phyloP scores from a whole-genome alignment of 306 rosid genomes.

The Cotoneaster glaucophyllus region DNA sequence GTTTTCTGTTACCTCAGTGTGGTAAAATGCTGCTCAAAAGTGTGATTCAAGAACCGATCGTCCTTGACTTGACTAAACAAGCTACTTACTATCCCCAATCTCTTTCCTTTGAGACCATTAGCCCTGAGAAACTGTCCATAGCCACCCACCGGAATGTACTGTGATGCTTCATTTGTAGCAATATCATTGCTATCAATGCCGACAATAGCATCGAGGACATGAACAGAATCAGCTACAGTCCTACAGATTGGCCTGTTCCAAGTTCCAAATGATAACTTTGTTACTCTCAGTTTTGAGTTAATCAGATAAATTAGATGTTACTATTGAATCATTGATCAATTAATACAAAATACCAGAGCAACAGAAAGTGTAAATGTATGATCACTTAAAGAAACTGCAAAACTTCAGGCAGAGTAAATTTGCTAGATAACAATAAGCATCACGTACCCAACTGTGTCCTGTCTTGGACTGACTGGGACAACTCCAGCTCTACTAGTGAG shows the following conservation, averaged over 20 bases:
- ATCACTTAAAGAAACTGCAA: not conserved
- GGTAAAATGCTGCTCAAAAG: slow-evolving; percentile 29
- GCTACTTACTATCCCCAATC: slow-evolving; percentile 39
- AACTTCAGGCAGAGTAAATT: not conserved
- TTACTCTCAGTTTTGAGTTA: not conserved
- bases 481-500: slow-evolving; percentile 75
- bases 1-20: slow-evolving; percentile 47
- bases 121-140: slow-evolving; percentile 45
- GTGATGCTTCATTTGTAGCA: slow-evolving; percentile 38
- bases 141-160: slow-evolving; percentile 46
- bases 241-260: slow-evolving; percentile 52
- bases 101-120: slow-evolving; percentile 55
- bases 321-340: not conserved
- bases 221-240: slow-evolving; percentile 60
- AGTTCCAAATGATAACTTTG: not conserved
- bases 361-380: not conserved
- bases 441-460: slow-evolving; percentile 61
- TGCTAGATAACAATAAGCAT: not conserved
- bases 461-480: slow-evolving; percentile 51
- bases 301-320: not conserved
- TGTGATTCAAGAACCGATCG: slow-evolving; percentile 11
- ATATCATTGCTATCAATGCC: slow-evolving; percentile 37
- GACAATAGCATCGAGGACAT: slow-evolving; percentile 43
- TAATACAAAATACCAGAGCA: not conserved
- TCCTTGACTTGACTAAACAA: slow-evolving; percentile 22